Evolutionary conservation across 2,329 filamentous ascomycete genomes (phyloP).

Genomic region (Rasamsonia emersonii): DNA sequence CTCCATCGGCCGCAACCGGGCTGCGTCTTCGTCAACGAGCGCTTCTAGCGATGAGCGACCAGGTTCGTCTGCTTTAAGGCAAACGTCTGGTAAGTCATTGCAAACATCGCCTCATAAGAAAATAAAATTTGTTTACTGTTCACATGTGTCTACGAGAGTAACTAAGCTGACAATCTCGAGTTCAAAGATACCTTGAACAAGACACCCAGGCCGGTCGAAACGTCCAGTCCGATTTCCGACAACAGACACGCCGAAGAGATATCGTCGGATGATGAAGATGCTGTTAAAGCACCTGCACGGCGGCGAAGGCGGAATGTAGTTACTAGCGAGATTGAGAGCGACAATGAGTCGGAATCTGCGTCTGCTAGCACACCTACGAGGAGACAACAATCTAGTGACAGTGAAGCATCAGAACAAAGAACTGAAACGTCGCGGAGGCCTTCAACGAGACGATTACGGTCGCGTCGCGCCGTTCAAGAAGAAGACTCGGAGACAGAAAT

Average conservation of each 20-base stretch:
- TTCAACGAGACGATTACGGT: too few relatives aligned
- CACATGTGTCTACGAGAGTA: too few relatives aligned
- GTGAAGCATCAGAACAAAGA: too few relatives aligned
- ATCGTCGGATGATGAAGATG: slow-evolving; percentile 5
- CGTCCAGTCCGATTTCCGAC: too few relatives aligned
- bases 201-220: too few relatives aligned
- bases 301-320: slow-evolving; percentile 3
- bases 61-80: background rate
- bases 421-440: slow-evolving; percentile 12
- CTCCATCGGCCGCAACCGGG: slow-evolving; percentile 3
- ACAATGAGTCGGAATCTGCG: slow-evolving; percentile 9
- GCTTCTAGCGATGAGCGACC: background rate
- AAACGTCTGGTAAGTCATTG: too few relatives aligned
- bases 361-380: slow-evolving; percentile 2
- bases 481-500: background rate
- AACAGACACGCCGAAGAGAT: background rate
- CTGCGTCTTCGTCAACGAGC: slow-evolving; percentile 6
- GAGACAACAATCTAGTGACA: slow-evolving; percentile 5
- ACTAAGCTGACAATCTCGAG: too few relatives aligned
- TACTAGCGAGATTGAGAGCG: slow-evolving; percentile 8
- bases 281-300: background rate
- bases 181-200: too few relatives aligned
- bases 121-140: too few relatives aligned
- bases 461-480: too few relatives aligned
- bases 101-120: too few relatives aligned